These are phyloP conservation scores for Nitzschia palea DNA, from an alignment of 108 stramenopile genomes.

Conservation along the genomic window DNA sequence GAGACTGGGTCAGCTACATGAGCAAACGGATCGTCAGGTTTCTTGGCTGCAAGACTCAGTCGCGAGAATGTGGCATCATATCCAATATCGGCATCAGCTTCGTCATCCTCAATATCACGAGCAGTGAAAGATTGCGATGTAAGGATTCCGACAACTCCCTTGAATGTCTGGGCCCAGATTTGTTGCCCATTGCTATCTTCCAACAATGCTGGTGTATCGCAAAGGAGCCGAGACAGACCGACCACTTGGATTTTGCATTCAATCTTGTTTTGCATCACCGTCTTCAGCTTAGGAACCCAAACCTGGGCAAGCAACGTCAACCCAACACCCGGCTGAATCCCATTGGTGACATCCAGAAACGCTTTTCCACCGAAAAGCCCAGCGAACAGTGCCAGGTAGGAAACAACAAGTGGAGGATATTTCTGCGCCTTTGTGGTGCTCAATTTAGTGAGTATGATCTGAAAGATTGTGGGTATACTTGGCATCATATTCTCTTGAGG, in stretches of 20 bases:
- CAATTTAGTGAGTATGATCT: conserved; percentile 68
- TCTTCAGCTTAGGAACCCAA: conserved; percentile 64
- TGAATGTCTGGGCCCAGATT: conserved; percentile 50
- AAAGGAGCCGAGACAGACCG: conserved; percentile 66
- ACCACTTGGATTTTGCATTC: conserved; percentile 76
- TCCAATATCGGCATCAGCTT: conserved; percentile 43
- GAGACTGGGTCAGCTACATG: conserved; percentile 59
- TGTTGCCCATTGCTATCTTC: conserved; percentile 46
- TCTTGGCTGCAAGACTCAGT: conserved; percentile 63
- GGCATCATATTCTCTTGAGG: conserved; percentile 53
- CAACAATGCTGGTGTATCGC: conserved; percentile 68
- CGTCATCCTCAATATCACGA: conserved; percentile 38
- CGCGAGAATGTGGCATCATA: conserved; percentile 82
- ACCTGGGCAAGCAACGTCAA: conserved; percentile 61
- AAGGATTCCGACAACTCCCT: conserved; percentile 47
- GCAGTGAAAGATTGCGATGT: conserved; percentile 44
- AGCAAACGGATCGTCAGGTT: conserved; percentile 68
- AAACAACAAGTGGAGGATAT: conserved; percentile 36
- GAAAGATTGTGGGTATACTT: conserved; percentile 57
- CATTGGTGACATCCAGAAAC: conserved; percentile 53
- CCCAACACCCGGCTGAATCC: conserved; percentile 62
- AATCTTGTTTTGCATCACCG: conserved; percentile 44
- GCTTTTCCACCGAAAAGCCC: conserved; percentile 62
- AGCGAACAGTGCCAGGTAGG: conserved; percentile 74
- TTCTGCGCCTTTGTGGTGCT: conserved; percentile 60